Conservation (phyloP, 2,329 filamentous ascomycete genomes). For the Pleurostoma richardsiae region DNA sequence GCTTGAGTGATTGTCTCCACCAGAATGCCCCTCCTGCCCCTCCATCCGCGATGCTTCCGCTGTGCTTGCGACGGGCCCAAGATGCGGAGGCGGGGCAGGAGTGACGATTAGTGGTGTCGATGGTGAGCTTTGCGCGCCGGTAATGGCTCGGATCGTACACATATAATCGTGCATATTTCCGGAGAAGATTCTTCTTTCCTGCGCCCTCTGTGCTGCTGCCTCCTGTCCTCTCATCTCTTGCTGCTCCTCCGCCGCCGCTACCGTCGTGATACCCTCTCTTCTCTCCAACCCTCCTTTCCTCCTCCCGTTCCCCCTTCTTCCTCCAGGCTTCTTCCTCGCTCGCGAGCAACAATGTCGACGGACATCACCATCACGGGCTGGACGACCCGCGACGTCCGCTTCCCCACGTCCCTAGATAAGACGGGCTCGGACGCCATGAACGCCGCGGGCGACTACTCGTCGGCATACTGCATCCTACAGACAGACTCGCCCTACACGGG, state of each 20-base stretch:
- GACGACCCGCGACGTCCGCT: slow-evolving; percentile 68
- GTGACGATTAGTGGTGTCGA: too few species aligned
- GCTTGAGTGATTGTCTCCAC: background rate
- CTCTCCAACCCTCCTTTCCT: background rate
- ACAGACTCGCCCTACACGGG: slow-evolving; percentile 69
- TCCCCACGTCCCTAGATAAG: slow-evolving; percentile 90
- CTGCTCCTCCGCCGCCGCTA: too few species aligned
- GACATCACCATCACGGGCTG: slow-evolving; percentile 70
- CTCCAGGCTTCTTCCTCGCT: too few species aligned
- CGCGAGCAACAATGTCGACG: slow-evolving; percentile 24
- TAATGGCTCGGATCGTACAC: too few species aligned
- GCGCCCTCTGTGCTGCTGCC: too few species aligned
- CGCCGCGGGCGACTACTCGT: slow-evolving; percentile 84
- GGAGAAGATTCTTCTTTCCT: too few species aligned
- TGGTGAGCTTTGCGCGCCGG: too few species aligned
- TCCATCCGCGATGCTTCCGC: background rate
- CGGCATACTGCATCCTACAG: slow-evolving; percentile 88
- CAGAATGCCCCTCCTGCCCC: background rate
- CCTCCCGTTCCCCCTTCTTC: background rate
- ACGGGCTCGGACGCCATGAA: slow-evolving; percentile 98
- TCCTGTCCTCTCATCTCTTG: too few species aligned
- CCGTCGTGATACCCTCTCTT: background rate
- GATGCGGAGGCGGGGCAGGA: too few species aligned
- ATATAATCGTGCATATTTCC: too few species aligned
- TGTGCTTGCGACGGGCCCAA: too few species aligned